These are phyloP conservation scores for Helminthosporium solani DNA, from an alignment of 2,329 filamentous ascomycete species.

Conservation along the genomic window DNA sequence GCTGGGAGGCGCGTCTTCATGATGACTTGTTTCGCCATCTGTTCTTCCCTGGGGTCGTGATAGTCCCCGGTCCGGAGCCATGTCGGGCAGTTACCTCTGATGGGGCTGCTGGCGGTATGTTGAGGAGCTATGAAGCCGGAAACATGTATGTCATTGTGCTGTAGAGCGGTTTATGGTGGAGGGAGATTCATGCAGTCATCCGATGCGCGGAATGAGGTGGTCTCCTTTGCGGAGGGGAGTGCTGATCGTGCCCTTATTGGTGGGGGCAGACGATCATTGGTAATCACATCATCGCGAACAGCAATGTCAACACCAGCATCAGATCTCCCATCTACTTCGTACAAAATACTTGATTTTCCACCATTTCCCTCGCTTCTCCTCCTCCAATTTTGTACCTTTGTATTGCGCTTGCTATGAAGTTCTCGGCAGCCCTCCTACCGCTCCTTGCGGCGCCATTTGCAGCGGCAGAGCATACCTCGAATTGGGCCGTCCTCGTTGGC, in stretches of 20 bases:
- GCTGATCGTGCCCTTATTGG: too few species aligned
- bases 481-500: constrained; percentile 98
- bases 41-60: constrained; percentile 12
- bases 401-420: constrained; percentile 26
- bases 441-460: constrained; percentile 44
- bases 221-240: too few species aligned
- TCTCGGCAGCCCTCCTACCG: constrained; percentile 25
- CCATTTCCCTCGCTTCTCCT: too few species aligned
- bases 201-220: too few species aligned
- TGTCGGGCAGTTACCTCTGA: neutral
- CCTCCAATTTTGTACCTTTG: too few species aligned
- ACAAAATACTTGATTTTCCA: too few species aligned
- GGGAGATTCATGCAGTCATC: neutral
- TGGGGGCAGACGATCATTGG: too few species aligned
- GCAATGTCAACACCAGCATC: too few species aligned
- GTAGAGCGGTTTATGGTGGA: neutral
- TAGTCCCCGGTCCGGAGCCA: constrained; percentile 41
- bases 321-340: too few species aligned
- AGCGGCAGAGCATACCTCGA: constrained; percentile 82
- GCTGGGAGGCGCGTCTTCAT: constrained; percentile 15
- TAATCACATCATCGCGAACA: too few species aligned
- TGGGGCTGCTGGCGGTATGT: neutral
- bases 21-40: constrained; percentile 18
- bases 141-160: neutral
- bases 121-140: neutral